phyloP scores from a whole-genome alignment of 768 basidiomycete species.

The Boletus vermiculosoides region DNA sequence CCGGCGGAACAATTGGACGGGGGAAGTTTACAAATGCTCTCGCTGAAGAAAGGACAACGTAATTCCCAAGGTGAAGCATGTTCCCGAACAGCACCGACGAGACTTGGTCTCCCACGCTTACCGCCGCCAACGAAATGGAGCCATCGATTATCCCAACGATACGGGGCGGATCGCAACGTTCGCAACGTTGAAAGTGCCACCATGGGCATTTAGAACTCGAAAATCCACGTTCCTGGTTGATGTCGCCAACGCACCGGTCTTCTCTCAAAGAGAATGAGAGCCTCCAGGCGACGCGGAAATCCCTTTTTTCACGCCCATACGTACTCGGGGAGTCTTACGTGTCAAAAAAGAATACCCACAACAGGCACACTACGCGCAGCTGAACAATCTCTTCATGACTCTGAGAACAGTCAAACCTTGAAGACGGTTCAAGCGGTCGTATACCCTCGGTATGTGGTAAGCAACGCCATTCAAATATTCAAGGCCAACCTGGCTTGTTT shows the following conservation, averaged over 20 bases:
- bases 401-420: neutral
- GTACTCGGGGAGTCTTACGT: neutral
- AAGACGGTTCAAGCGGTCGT: too few species aligned
- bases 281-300: neutral
- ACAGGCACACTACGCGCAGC: neutral
- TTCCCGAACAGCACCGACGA: neutral
- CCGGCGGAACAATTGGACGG: slow-evolving; percentile 20
- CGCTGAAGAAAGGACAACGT: slow-evolving; percentile 2
- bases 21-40: slow-evolving; percentile 6
- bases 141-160: slow-evolving; percentile 10
- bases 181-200: slow-evolving; percentile 4
- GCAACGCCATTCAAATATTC: too few species aligned
- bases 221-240: slow-evolving; percentile 15
- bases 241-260: neutral
- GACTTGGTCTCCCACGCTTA: slow-evolving; percentile 13
- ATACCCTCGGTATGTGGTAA: neutral
- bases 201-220: slow-evolving; percentile 3
- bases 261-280: slow-evolving; percentile 3
- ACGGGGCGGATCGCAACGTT: slow-evolving; percentile 8
- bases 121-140: slow-evolving; percentile 2
- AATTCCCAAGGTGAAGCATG: slow-evolving; percentile 12
- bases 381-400: neutral
- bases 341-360: neutral
- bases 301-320: neutral
- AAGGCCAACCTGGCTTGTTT: neutral